Percentiles rank a stretch among this genome's conserved stretches.
Conservation (phyloP, 768 basidiomycete genomes). For the Boletus reticulatus region DNA sequence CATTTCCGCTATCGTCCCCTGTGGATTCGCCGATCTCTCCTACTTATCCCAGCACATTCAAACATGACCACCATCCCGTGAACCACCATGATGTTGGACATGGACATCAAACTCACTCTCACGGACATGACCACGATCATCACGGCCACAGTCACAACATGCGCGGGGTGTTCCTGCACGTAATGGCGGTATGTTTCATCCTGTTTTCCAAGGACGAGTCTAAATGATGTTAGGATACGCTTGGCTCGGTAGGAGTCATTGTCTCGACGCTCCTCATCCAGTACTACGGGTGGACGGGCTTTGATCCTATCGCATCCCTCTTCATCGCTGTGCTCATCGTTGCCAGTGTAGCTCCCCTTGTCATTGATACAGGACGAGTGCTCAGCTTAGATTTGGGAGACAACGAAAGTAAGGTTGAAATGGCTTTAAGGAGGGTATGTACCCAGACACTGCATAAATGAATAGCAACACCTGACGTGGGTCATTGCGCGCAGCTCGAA, state of each 20-base stretch:
- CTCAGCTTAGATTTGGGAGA: constrained; percentile 84
- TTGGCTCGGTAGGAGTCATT: constrained; percentile 97
- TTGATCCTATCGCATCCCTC: constrained; percentile 95
- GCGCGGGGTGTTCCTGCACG: constrained; percentile 97
- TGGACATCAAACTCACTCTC: constrained; percentile 50
- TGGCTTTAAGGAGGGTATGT: constrained; percentile 63
- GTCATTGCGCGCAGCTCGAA: constrained; percentile 47
- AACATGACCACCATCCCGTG: constrained; percentile 44
- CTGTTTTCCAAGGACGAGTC: not conserved
- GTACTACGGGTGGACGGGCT: constrained; percentile 97
- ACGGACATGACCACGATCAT: constrained; percentile 53
- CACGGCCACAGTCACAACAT: constrained; percentile 97
- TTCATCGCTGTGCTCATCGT: constrained; percentile 96
- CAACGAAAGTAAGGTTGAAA: constrained; percentile 50
- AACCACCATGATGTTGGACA: constrained; percentile 23
- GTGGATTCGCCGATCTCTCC: constrained; percentile 61
- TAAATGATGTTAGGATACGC: constrained; percentile 63
- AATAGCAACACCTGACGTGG: not conserved
- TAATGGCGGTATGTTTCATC: constrained; percentile 73
- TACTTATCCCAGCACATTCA: constrained; percentile 51
- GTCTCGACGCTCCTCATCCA: constrained; percentile 94
- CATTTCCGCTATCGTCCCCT: constrained; percentile 27
- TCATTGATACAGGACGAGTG: constrained; percentile 89
- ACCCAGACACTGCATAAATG: not conserved
- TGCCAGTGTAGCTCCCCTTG: constrained; percentile 92